Conservation (phyloP, 169 alveolate genomes). For the Plasmodium coatneyi region DNA sequence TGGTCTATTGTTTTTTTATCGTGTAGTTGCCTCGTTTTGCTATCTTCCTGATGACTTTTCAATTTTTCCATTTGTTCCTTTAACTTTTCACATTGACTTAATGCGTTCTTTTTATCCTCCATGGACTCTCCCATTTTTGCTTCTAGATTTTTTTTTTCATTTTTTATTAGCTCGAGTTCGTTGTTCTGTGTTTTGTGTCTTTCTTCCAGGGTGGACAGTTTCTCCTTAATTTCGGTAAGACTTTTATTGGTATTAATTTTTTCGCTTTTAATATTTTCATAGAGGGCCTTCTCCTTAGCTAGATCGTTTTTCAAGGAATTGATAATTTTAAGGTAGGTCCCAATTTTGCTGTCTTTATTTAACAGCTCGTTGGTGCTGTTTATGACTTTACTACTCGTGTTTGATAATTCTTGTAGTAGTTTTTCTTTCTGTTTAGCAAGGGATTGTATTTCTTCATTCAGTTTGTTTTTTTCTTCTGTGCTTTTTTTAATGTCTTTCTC, state of each 20-base stretch:
- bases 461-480: constrained; percentile 63
- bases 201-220: constrained; percentile 85
- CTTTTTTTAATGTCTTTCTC: constrained; percentile 62
- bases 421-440: constrained; percentile 49
- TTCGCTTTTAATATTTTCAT: constrained; percentile 82
- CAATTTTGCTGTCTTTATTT: constrained; percentile 44
- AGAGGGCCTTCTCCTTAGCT: constrained; percentile 44
- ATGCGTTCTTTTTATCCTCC: constrained; percentile 87
- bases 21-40: constrained; percentile 85
- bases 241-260: constrained; percentile 90
- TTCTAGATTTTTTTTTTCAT: constrained; percentile 67
- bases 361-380: constrained; percentile 21
- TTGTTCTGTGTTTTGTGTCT: constrained; percentile 86
- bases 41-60: constrained; percentile 86
- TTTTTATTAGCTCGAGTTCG: constrained; percentile 54
- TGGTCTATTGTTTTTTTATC: constrained; percentile 87
- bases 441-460: constrained; percentile 60
- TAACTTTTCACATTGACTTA: constrained; percentile 81
- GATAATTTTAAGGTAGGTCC: constrained; percentile 33
- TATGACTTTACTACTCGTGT: not conserved
- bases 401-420: constrained; percentile 32
- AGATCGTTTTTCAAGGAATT: constrained; percentile 55
- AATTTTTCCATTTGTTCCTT: constrained; percentile 85
- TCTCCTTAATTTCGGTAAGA: constrained; percentile 89
- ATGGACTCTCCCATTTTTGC: constrained; percentile 78